Percentiles rank a stretch among this genome's conserved stretches.
phyloP scores from a whole-genome alignment of 164 flowering plant species.

The Piper longum region DNA sequence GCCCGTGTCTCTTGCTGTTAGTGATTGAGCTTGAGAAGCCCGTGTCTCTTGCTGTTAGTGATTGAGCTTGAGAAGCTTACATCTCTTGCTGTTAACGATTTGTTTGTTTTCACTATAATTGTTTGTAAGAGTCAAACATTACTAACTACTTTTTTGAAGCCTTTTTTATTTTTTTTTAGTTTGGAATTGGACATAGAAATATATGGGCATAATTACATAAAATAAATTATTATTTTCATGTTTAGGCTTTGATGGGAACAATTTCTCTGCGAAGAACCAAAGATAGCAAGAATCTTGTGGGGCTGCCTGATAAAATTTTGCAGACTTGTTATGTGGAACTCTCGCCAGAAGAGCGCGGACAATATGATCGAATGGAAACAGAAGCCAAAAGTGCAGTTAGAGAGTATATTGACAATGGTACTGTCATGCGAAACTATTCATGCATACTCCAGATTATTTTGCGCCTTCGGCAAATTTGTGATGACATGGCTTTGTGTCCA shows the following conservation, averaged over 20 bases:
- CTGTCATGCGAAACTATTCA: conserved; percentile 41
- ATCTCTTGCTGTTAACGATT: neutral
- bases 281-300: conserved; percentile 20
- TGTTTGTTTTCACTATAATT: neutral
- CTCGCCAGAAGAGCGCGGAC: conserved; percentile 51
- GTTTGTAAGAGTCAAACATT: neutral
- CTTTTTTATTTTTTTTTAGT: neutral
- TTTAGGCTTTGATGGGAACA: conserved; percentile 64
- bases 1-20: too few species aligned
- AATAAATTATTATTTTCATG: conserved; percentile 1
- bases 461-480: conserved; percentile 81
- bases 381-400: conserved; percentile 41
- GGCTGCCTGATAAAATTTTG: conserved; percentile 58
- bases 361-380: conserved; percentile 66
- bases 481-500: conserved; percentile 54
- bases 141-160: neutral
- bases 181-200: neutral
- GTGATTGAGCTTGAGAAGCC: neutral
- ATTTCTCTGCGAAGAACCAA: conserved; percentile 84
- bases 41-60: neutral
- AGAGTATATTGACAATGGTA: conserved; percentile 26
- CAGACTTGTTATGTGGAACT: conserved; percentile 64
- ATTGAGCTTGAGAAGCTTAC: neutral
- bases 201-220: conserved; percentile 51
- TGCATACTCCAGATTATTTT: conserved; percentile 57